Evolutionary conservation across 2,329 filamentous ascomycete species (phyloP).

Genomic region (Cytospora paraplurivora): DNA sequence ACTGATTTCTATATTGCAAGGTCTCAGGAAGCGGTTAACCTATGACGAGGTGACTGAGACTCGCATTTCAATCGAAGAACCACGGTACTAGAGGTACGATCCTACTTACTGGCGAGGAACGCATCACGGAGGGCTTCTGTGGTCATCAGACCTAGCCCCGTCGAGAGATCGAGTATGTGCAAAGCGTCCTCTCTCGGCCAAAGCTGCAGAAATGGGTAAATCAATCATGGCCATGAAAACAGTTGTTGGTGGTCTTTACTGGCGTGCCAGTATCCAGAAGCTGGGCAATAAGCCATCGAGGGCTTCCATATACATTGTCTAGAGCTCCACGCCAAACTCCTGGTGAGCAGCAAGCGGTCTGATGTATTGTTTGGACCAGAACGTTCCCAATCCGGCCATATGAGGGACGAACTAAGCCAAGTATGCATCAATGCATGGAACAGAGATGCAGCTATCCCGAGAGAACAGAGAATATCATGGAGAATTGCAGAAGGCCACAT

Average conservation of each 20-base stretch:
- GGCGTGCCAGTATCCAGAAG: too few relatives aligned
- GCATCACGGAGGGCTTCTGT: not conserved
- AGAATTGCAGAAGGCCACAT: slow-evolving; percentile 5
- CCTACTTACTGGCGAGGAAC: not conserved
- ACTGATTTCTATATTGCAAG: not conserved
- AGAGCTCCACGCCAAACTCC: too few relatives aligned
- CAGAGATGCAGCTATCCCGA: not conserved
- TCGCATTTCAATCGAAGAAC: not conserved
- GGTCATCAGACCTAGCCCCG: not conserved
- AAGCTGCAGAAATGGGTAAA: too few relatives aligned
- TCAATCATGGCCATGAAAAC: too few relatives aligned
- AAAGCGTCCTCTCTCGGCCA: not conserved
- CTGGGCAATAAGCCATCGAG: too few relatives aligned
- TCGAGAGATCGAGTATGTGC: not conserved
- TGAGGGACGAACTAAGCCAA: not conserved
- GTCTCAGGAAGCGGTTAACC: not conserved
- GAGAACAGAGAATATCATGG: not conserved
- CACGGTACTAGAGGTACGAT: not conserved
- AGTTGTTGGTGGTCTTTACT: too few relatives aligned
- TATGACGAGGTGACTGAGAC: not conserved
- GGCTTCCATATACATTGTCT: not conserved
- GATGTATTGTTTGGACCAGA: too few relatives aligned
- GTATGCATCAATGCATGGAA: not conserved
- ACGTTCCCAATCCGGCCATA: not conserved
- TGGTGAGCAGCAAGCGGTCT: too few relatives aligned